phyloP scores from a whole-genome alignment of 2,329 filamentous ascomycete species.

The Verticillium klebahnii region DNA sequence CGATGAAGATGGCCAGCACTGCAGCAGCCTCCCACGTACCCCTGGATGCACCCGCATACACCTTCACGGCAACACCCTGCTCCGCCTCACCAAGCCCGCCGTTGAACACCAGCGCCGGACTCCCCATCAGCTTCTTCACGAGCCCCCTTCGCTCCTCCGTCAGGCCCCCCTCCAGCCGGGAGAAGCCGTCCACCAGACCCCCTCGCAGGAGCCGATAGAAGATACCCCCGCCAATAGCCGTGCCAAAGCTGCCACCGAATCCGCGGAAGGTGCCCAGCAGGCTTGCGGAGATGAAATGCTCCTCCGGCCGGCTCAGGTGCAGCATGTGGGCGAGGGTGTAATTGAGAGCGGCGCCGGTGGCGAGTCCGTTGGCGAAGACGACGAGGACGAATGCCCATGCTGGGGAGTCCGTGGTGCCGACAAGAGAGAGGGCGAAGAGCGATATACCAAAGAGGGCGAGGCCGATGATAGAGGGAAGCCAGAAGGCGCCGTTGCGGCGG shows the following conservation, averaged over 20 bases:
- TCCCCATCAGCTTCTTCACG: constrained; percentile 43
- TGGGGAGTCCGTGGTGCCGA: constrained; percentile 48
- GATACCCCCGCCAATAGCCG: constrained; percentile 71
- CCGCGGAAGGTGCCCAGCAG: constrained; percentile 75
- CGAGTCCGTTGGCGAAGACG: constrained; percentile 67
- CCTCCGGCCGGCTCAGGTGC: constrained; percentile 61
- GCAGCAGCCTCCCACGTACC: constrained; percentile 45
- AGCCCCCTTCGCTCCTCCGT: constrained; percentile 30
- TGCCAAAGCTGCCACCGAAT: constrained; percentile 77
- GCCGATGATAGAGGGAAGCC: constrained; percentile 55
- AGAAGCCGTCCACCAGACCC: constrained; percentile 54
- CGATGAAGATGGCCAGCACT: constrained; percentile 34
- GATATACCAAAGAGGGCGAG: constrained; percentile 58
- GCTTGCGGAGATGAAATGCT: constrained; percentile 72
- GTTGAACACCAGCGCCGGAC: constrained; percentile 44
- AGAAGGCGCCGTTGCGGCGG: constrained; percentile 68
- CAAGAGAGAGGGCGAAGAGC: constrained; percentile 49
- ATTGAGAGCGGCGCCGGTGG: constrained; percentile 69
- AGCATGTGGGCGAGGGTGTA: constrained; percentile 78
- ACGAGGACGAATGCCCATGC: constrained; percentile 50
- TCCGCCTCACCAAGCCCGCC: constrained; percentile 35
- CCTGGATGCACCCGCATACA: constrained; percentile 41
- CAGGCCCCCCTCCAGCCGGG: constrained; percentile 35
- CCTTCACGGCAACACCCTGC: constrained; percentile 37
- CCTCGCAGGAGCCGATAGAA: constrained; percentile 59